These are phyloP conservation scores for Pythium folliculosum DNA, from an alignment of 352 stramenopile genomes.

Conservation along the genomic window DNA sequence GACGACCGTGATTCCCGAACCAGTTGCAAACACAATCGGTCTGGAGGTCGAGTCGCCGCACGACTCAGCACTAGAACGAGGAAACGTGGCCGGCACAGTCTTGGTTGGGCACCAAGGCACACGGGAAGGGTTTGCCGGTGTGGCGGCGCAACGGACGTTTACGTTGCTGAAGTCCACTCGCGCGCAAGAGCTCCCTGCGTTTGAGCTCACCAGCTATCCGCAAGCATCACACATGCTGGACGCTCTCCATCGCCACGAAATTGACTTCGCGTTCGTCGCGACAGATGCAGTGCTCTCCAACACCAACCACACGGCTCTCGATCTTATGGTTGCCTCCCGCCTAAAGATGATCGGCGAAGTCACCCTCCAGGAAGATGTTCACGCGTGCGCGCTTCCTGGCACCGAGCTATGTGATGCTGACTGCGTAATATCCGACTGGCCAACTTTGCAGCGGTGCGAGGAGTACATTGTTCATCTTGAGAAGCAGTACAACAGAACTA, in stretches of 20 bases:
- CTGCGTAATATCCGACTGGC: conserved; percentile 20
- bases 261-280: conserved; percentile 1
- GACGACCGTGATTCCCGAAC: too few relatives aligned
- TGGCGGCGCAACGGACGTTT: background rate
- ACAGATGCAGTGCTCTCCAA: conserved; percentile 6
- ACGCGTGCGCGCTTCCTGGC: conserved; percentile 4
- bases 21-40: too few relatives aligned
- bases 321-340: background rate
- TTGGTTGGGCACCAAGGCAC: too few relatives aligned
- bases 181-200: background rate
- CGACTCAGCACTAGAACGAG: too few relatives aligned
- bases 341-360: conserved; percentile 15
- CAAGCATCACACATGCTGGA: conserved; percentile 4
- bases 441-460: conserved; percentile 4
- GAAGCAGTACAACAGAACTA: background rate
- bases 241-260: background rate
- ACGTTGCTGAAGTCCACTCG: background rate
- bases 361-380: background rate
- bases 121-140: too few relatives aligned
- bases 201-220: conserved; percentile 3
- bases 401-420: conserved; percentile 5
- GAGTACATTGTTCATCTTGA: conserved; percentile 11
- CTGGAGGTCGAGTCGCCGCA: too few relatives aligned
- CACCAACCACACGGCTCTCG: background rate
- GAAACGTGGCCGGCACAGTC: too few relatives aligned